Conservation (phyloP, 306 rosid species). For the Ochetophila trinervis region DNA sequence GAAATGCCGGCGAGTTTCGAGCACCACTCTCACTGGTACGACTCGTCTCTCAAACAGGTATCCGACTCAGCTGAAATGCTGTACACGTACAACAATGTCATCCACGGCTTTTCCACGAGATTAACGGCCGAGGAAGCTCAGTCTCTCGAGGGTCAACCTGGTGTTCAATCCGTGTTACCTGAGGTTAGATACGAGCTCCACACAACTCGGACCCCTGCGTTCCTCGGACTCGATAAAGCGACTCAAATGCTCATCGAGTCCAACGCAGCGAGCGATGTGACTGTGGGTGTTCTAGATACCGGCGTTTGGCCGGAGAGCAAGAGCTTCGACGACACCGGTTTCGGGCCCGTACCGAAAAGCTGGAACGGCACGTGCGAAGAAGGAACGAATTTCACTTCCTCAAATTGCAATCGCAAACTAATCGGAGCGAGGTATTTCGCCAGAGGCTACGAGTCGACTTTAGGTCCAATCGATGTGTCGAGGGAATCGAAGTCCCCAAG, state of each 20-base stretch:
- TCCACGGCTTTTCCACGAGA: constrained; percentile 73
- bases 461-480: constrained; percentile 41
- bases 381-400: constrained; percentile 52
- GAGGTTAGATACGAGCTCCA: constrained; percentile 58
- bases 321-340: constrained; percentile 63
- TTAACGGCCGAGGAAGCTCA: constrained; percentile 46
- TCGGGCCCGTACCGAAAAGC: constrained; percentile 54
- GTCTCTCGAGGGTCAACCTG: constrained; percentile 39
- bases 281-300: constrained; percentile 64
- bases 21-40: constrained; percentile 63
- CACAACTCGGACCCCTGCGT: constrained; percentile 76
- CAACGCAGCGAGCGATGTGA: constrained; percentile 31
- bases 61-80: constrained; percentile 60
- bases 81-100: constrained; percentile 57
- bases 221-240: constrained; percentile 60
- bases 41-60: constrained; percentile 49
- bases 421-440: constrained; percentile 68
- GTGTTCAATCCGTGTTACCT: constrained; percentile 52
- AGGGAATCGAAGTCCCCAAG: constrained; percentile 55
- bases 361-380: constrained; percentile 77
- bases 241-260: constrained; percentile 23
- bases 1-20: constrained; percentile 58
- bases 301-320: constrained; percentile 92
- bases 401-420: constrained; percentile 63
- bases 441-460: constrained; percentile 41